Evolutionary conservation across 805 yeast species (phyloP), one percentile per base, ranked within the genome.

Genomic region (Lipomyces chichibuensis): DNA sequence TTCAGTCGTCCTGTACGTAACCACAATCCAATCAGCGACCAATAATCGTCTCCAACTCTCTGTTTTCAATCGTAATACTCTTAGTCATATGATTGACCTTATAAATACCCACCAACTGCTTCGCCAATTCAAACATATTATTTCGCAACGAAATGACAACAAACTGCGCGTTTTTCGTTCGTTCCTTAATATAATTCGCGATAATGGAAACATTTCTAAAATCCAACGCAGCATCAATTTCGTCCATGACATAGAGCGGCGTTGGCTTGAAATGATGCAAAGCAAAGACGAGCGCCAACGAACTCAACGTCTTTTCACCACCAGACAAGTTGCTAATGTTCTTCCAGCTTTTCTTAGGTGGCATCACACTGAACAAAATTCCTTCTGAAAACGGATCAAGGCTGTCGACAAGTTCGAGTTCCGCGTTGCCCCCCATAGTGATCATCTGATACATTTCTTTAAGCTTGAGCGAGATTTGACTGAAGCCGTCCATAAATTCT

Each of bases 401-500:
- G 68, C 96, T 89, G 75, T 95, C 99, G 23, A 92, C 98, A 57
- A 94, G 83, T 77, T 95, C 99, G 46, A 95, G 82, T 77, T 95
- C 99, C 0, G 99, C 99, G 80, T 94, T 95, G 43, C 99, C 99
- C 33, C 99, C 99, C 96, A 94, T 92, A 0, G 99, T 95, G 68
- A 95, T 95, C 96, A 95, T 91, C 75, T 93, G 96, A 75, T 95
- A 95, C 98, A 95, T 93, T 74, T 92, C 97, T 77, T 94, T 95
- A 71, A 95, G 83, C 6, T 97, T 90, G 76, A 87, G 82, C 0
- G 98, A 92, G 35, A 95, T 95, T 25, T 87, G 83, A 71, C 88
- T 85, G 80, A 96, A 95, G 0, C 99, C 99, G 69, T 85, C 86
- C 96, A 92, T 92, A 75, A 95, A 95, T 77, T 95, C 98, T 69